These are phyloP conservation scores for Stephania cephalantha DNA, from an alignment of 164 flowering plant species.

Conservation along the genomic window DNA sequence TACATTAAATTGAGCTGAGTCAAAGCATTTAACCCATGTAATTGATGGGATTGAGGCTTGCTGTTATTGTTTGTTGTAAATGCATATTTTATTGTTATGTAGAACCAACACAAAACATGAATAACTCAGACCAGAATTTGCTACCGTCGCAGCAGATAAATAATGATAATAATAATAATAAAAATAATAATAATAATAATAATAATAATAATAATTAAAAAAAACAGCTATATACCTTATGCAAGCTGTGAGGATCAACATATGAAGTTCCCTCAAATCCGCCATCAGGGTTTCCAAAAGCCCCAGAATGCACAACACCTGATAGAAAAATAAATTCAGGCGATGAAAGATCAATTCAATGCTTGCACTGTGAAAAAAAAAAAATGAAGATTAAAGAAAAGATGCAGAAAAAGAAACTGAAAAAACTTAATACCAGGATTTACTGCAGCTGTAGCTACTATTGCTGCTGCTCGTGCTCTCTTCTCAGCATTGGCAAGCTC, in stretches of 20 bases:
- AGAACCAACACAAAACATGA: neutral
- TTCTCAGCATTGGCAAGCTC: conserved; percentile 69
- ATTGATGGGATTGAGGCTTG: no score
- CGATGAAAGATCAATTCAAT: neutral
- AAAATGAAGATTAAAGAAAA: neutral
- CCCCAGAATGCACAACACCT: conserved; percentile 40
- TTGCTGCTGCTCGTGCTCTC: conserved; percentile 52
- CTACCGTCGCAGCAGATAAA: neutral
- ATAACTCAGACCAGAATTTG: neutral
- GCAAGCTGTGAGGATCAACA: conserved; percentile 32
- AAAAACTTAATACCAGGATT: conserved; percentile 37
- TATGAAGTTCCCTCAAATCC: conserved; percentile 35
- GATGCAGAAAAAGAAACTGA: neutral
- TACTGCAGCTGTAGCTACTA: conserved; percentile 40
- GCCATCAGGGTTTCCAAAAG: conserved; percentile 35
- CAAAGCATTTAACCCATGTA: no score
- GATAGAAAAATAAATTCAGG: neutral
- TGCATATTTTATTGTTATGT: neutral
- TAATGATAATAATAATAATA: no score
- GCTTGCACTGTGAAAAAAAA: neutral
- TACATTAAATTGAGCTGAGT: no score
- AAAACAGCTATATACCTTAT: conserved; percentile 34
- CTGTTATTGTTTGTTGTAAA: no score
- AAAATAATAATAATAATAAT: no score
- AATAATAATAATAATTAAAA: no score